These are phyloP conservation scores for Calonectria leucothoes DNA, from an alignment of 2,329 filamentous ascomycete species.

Conservation along the genomic window DNA sequence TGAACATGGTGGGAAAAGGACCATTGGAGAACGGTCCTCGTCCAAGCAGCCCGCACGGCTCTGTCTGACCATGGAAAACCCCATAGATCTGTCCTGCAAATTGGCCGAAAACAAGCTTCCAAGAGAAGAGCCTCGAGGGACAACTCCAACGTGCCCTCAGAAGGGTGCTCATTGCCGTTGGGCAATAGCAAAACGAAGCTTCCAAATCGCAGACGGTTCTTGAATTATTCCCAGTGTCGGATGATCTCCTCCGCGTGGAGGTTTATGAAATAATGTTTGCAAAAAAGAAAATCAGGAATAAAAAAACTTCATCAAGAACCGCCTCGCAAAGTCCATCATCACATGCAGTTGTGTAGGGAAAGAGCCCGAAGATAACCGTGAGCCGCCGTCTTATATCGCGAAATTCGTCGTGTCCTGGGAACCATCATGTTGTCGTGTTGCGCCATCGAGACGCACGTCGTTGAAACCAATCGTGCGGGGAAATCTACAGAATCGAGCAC, in stretches of 20 bases:
- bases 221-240: constrained; percentile 44
- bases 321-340: constrained; percentile 42
- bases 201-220: constrained; percentile 37
- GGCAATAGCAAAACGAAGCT: not conserved
- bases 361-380: constrained; percentile 38
- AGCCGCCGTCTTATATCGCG: constrained; percentile 41
- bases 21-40: not conserved
- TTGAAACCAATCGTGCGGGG: constrained; percentile 32
- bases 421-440: constrained; percentile 36
- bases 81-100: not conserved
- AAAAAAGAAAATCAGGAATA: constrained; percentile 35
- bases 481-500: constrained; percentile 74
- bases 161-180: not conserved
- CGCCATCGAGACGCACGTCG: constrained; percentile 37
- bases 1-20: not conserved
- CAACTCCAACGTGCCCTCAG: too few relatives aligned
- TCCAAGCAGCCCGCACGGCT: not conserved
- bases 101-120: not conserved
- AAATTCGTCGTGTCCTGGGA: constrained; percentile 38
- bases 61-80: not conserved
- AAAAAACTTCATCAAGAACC: constrained; percentile 45
- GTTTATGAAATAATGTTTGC: constrained; percentile 32
- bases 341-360: constrained; percentile 38
- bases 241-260: constrained; percentile 42
- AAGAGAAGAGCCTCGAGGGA: not conserved